phyloP scores from a whole-genome alignment of 2,329 filamentous ascomycete species.

The Colletotrichum sp. region DNA sequence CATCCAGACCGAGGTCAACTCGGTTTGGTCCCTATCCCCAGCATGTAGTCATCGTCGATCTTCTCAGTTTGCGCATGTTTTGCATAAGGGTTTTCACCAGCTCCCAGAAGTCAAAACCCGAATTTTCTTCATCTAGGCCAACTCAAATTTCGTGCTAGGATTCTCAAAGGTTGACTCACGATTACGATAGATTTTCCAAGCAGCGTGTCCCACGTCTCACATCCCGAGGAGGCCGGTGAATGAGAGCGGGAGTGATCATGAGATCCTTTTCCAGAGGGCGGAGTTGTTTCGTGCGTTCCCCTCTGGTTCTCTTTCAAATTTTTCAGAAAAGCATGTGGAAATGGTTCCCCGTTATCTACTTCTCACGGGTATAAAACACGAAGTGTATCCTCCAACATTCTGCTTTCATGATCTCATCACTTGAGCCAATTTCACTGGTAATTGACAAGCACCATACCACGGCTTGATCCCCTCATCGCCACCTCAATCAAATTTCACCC shows the following conservation, averaged over 20 bases:
- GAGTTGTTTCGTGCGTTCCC: not conserved
- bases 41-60: not conserved
- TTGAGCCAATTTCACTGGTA: not conserved
- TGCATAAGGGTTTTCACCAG: not conserved
- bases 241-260: not conserved
- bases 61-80: not conserved
- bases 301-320: not conserved
- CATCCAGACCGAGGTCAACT: not conserved
- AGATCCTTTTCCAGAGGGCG: not conserved
- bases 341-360: accelerated
- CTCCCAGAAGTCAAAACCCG: not conserved
- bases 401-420: accelerated
- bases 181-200: not conserved
- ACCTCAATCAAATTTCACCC: not conserved
- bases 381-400: not conserved
- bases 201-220: not conserved
- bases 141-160: not conserved
- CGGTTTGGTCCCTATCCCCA: not conserved
- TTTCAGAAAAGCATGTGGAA: not conserved
- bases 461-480: not conserved
- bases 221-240: not conserved
- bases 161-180: not conserved
- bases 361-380: not conserved
- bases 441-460: not conserved
- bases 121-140: not conserved